Evolutionary conservation across 192 early-diverging fungal species (phyloP).

Genomic region (Gonapodya prolifera): DNA sequence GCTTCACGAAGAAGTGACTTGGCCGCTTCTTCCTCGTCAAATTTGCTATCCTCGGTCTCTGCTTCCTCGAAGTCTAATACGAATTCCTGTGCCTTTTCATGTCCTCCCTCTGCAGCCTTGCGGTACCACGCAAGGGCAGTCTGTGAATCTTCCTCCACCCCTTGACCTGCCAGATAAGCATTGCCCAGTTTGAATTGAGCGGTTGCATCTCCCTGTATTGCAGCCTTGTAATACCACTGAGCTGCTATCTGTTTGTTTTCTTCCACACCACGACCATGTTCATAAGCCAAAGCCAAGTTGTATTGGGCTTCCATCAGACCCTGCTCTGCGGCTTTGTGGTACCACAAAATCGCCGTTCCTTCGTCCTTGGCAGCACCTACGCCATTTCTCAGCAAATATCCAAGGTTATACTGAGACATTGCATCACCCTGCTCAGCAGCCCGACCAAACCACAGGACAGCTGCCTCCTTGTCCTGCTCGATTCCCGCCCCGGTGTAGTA

Average conservation of each 20-base stretch:
- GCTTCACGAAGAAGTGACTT: constrained; percentile 45
- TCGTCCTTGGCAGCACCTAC: background rate
- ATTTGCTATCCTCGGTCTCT: constrained; percentile 20
- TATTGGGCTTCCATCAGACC: background rate
- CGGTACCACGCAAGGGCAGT: background rate
- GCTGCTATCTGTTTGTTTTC: background rate
- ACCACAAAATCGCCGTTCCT: background rate
- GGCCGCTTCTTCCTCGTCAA: constrained; percentile 21
- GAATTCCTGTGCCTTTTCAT: background rate
- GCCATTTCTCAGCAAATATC: background rate
- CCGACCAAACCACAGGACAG: constrained; percentile 15
- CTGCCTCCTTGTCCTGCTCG: constrained; percentile 48
- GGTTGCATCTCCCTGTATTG: background rate
- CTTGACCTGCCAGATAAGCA: background rate
- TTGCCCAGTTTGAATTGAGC: background rate
- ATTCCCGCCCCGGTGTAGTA: constrained; percentile 60
- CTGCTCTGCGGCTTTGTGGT: background rate
- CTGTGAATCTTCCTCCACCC: background rate
- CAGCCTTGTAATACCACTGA: background rate
- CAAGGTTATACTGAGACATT: constrained; percentile 20
- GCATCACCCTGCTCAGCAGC: constrained; percentile 47
- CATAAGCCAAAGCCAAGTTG: background rate
- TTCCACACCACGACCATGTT: background rate
- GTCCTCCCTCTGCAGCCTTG: background rate
- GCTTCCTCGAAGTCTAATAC: background rate